A percentile compares a stretch with the other conserved stretches of the same genome.
These are phyloP conservation scores for Argentina anserina DNA, from an alignment of 306 rosid genomes.

Conservation along the genomic window DNA sequence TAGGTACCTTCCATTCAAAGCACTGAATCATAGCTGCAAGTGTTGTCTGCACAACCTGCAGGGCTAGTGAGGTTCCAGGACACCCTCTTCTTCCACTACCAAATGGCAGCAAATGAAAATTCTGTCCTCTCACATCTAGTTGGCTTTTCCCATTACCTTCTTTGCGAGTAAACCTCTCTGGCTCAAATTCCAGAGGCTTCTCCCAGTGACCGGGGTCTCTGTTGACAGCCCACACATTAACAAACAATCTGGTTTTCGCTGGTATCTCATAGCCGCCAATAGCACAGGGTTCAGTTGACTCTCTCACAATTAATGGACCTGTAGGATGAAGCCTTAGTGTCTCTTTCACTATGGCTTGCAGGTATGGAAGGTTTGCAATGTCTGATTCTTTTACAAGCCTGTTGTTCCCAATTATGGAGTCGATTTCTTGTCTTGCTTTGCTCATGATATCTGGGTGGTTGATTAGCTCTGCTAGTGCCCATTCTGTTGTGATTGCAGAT, in stretches of 20 bases:
- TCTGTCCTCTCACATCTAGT: slow-evolving; percentile 50
- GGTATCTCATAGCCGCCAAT: slow-evolving; percentile 63
- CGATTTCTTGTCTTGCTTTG: slow-evolving; percentile 65
- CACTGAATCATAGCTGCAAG: slow-evolving; percentile 74
- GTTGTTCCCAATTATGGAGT: slow-evolving; percentile 41
- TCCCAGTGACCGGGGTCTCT: slow-evolving; percentile 75
- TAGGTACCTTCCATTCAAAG: slow-evolving; percentile 57
- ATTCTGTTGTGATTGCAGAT: slow-evolving; percentile 46
- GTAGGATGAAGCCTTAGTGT: slow-evolving; percentile 82
- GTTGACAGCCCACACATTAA: slow-evolving; percentile 76
- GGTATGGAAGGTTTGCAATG: slow-evolving; percentile 53
- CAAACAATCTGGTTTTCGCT: slow-evolving; percentile 53
- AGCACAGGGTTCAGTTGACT: slow-evolving; percentile 41
- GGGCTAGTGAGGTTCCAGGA: slow-evolving; percentile 76
- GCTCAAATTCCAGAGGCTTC: slow-evolving; percentile 61
- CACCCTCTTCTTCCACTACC: slow-evolving; percentile 89
- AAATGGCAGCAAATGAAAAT: slow-evolving; percentile 54
- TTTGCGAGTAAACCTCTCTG: slow-evolving; percentile 53
- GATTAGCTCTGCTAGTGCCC: slow-evolving; percentile 76
- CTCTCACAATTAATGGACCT: slow-evolving; percentile 62
- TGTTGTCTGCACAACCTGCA: slow-evolving; percentile 52
- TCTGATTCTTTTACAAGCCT: slow-evolving; percentile 67
- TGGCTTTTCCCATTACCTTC: slow-evolving; percentile 27
- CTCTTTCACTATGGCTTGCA: slow-evolving; percentile 77
- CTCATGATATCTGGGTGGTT: slow-evolving; percentile 55